phyloP scores from a whole-genome alignment of 2,329 filamentous ascomycete genomes.

The Verticillium zaregamsianum region DNA sequence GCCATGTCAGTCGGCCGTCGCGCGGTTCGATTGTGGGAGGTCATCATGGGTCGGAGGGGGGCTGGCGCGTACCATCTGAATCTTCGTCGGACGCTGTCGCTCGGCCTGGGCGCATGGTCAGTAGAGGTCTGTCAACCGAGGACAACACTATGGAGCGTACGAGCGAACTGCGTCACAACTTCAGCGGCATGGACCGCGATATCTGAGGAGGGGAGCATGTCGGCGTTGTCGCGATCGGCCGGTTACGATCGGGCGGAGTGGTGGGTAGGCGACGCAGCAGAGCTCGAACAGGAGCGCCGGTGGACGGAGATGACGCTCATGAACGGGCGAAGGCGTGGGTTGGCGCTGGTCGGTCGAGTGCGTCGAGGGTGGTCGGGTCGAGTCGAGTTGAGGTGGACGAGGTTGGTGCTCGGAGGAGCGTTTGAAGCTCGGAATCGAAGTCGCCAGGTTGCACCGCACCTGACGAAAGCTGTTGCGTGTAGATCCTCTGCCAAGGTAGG shows the following conservation, averaged over 20 bases:
- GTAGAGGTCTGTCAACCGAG: neutral
- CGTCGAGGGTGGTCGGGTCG: neutral
- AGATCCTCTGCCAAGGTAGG: neutral
- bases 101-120: slow-evolving; percentile 1
- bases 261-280: slow-evolving; percentile 6
- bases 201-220: slow-evolving; percentile 2
- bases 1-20: slow-evolving; percentile 7
- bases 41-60: slow-evolving; percentile 9
- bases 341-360: neutral
- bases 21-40: neutral
- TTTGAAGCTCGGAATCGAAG: neutral
- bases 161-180: neutral
- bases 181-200: neutral
- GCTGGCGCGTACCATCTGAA: slow-evolving; percentile 5
- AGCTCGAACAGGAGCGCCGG: slow-evolving; percentile 13
- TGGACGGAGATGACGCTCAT: slow-evolving; percentile 9
- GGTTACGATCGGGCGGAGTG: slow-evolving; percentile 6
- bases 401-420: neutral
- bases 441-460: neutral
- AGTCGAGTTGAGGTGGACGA: neutral
- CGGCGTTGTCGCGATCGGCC: neutral
- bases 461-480: neutral
- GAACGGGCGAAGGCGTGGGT: slow-evolving; percentile 1
- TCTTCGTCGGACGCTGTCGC: slow-evolving; percentile 2
- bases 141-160: neutral